A percentile compares a stretch with the other conserved stretches of the same genome.
These are phyloP conservation scores for Strigomonas culicis DNA, from an alignment of 208 protist genomes.

Conservation along the genomic window DNA sequence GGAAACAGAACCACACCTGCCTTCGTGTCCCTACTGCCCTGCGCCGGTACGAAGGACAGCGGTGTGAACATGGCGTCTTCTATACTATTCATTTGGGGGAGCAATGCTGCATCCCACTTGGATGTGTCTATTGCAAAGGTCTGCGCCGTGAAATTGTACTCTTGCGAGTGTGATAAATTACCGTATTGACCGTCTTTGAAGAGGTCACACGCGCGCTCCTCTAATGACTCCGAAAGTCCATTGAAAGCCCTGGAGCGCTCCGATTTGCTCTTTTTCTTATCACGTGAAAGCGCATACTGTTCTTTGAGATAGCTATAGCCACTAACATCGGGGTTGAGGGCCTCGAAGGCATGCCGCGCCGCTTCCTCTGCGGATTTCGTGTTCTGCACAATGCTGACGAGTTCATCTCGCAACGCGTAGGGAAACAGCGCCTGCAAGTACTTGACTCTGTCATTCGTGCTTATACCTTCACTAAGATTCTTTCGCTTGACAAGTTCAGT, in stretches of 20 bases:
- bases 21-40: not conserved
- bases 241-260: constrained; percentile 28
- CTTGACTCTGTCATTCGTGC: constrained; percentile 22
- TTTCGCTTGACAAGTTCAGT: too few relatives aligned
- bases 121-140: constrained; percentile 68
- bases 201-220: constrained; percentile 26
- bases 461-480: too few relatives aligned
- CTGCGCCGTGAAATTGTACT: constrained; percentile 56
- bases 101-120: constrained; percentile 51
- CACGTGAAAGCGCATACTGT: constrained; percentile 19
- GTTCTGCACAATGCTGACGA: constrained; percentile 19
- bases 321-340: constrained; percentile 47
- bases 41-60: not conserved
- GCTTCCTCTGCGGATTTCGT: constrained; percentile 40
- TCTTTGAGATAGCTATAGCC: constrained; percentile 40
- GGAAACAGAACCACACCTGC: not conserved
- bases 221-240: constrained; percentile 29
- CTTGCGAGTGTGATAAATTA: constrained; percentile 37
- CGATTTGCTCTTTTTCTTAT: constrained; percentile 12
- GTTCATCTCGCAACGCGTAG: constrained; percentile 36
- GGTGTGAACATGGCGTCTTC: not conserved
- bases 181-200: constrained; percentile 18
- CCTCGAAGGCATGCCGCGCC: constrained; percentile 33
- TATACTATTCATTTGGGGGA: not conserved
- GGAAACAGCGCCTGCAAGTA: constrained; percentile 69